Conservation (phyloP, 768 basidiomycete species). For the Russula lepida region DNA sequence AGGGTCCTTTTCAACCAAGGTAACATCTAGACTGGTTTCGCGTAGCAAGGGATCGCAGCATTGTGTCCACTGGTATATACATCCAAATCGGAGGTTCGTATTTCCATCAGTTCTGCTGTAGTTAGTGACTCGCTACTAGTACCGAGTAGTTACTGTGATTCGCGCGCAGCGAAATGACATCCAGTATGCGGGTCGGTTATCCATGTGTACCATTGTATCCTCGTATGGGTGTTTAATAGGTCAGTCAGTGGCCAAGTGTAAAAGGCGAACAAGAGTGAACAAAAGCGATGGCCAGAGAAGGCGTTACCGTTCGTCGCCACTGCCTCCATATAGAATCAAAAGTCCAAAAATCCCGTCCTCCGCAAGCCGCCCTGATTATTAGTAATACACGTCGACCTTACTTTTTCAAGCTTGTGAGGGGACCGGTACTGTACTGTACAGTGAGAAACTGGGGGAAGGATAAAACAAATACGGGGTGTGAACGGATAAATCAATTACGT, state of each 20-base stretch:
- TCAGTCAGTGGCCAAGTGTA: background rate
- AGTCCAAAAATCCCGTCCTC: background rate
- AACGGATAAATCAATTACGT: background rate
- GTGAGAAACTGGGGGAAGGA: no score
- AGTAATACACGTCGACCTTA: background rate
- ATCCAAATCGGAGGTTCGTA: no score
- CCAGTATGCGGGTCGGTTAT: background rate
- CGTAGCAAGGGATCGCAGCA: no score
- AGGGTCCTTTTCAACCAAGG: no score
- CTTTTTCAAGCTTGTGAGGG: background rate
- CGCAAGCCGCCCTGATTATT: background rate
- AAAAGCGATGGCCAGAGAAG: background rate
- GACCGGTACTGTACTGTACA: no score
- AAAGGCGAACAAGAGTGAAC: slow-evolving; percentile 2
- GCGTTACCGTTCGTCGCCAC: background rate
- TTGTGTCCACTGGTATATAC: no score
- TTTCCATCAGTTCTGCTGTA: background rate
- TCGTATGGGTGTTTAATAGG: background rate
- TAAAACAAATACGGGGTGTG: no score
- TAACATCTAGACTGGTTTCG: no score
- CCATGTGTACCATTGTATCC: background rate
- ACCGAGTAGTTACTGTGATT: background rate
- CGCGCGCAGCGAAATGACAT: background rate
- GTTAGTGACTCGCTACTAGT: no score
- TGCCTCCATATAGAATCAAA: background rate